Evolutionary conservation across 108 stramenopile genomes (phyloP).

Genomic region (Cyclotella cryptica): DNA sequence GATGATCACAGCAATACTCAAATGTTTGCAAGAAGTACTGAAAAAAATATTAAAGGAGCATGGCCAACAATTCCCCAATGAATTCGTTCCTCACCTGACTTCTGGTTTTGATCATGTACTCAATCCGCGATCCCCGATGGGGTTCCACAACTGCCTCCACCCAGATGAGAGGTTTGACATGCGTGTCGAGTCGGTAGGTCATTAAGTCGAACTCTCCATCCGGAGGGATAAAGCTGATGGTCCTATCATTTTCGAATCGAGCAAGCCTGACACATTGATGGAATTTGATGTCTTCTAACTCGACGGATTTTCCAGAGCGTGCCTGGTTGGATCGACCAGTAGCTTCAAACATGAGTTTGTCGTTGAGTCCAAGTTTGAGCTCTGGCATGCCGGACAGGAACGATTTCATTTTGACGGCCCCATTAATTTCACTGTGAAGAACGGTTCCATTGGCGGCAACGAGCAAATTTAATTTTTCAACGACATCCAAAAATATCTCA

Average conservation of each 20-base stretch:
- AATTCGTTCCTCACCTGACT: slow-evolving; percentile 57
- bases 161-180: slow-evolving; percentile 99
- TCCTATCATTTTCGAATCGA: slow-evolving; percentile 98
- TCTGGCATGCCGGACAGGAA: slow-evolving; percentile 99
- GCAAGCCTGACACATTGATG: slow-evolving; percentile 99
- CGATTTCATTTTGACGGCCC: slow-evolving; percentile 94
- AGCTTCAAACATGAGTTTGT: slow-evolving; percentile 98
- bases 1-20: too few species aligned
- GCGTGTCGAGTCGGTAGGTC: slow-evolving; percentile 98
- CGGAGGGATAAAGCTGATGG: slow-evolving; percentile 99
- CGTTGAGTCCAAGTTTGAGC: slow-evolving; percentile 99
- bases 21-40: too few species aligned
- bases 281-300: slow-evolving; percentile 99
- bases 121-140: slow-evolving; percentile 94
- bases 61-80: too few species aligned
- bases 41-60: too few species aligned
- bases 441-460: slow-evolving; percentile 98
- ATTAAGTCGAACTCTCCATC: slow-evolving; percentile 99
- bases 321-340: slow-evolving; percentile 69
- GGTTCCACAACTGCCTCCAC: slow-evolving; percentile 98
- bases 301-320: slow-evolving; percentile 90
- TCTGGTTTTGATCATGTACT: slow-evolving; percentile 99
- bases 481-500: slow-evolving; percentile 99
- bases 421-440: slow-evolving; percentile 89
- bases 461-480: slow-evolving; percentile 98